Percentiles rank a stretch among this genome's conserved stretches.
phyloP scores from a whole-genome alignment of 495 filamentous ascomycete species.

The Lineolata rhizophorae region DNA sequence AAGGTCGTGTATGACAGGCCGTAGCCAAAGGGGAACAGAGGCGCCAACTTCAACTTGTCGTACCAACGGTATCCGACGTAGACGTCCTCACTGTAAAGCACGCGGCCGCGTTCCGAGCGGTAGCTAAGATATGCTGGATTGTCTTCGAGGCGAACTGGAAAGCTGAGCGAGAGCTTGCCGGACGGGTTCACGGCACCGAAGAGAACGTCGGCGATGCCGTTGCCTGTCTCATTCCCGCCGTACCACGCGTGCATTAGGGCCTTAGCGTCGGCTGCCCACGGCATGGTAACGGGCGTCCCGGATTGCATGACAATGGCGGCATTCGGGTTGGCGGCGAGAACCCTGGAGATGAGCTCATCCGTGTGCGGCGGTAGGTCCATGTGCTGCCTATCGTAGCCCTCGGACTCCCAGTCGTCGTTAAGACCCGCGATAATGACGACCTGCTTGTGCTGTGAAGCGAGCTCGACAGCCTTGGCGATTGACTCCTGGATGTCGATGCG shows the following conservation, averaged over 20 bases:
- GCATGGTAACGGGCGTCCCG: conserved; percentile 65
- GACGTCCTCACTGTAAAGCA: conserved; percentile 56
- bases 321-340: conserved; percentile 46
- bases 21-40: conserved; percentile 59
- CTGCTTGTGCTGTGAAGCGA: conserved; percentile 42
- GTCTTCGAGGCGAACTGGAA: conserved; percentile 40
- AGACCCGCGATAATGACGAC: conserved; percentile 65
- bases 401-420: conserved; percentile 77
- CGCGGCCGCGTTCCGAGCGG: conserved; percentile 49
- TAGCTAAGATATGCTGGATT: conserved; percentile 54
- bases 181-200: conserved; percentile 42
- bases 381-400: conserved; percentile 54
- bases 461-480: conserved; percentile 34
- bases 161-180: conserved; percentile 43
- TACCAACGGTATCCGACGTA: conserved; percentile 71
- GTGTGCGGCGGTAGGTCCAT: conserved; percentile 59
- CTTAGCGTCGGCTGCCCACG: conserved; percentile 45
- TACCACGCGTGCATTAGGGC: conserved; percentile 36
- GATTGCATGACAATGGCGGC: conserved; percentile 61
- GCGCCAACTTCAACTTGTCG: conserved; percentile 38
- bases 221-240: conserved; percentile 20
- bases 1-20: conserved; percentile 48
- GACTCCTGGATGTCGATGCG: conserved; percentile 41
- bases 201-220: conserved; percentile 40
- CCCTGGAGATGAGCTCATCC: conserved; percentile 45